Percentiles rank a stretch among this genome's conserved stretches.
phyloP scores from a whole-genome alignment of 2,329 filamentous ascomycete species.

The Alternaria arbusti region DNA sequence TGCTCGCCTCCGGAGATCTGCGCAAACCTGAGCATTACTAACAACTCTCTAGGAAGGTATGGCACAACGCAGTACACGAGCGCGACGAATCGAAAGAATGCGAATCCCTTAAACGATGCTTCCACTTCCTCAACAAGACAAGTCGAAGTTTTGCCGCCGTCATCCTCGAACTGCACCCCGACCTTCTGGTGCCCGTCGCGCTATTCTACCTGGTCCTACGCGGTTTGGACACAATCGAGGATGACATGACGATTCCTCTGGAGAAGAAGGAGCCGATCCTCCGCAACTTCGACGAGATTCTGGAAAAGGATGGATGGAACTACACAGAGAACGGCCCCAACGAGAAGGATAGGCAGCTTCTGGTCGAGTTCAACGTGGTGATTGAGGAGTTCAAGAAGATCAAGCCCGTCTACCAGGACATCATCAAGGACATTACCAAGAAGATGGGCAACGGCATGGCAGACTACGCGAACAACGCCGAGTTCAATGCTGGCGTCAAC shows the following conservation, averaged over 20 bases:
- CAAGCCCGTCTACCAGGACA: slow-evolving; percentile 80
- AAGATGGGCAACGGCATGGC: slow-evolving; percentile 99
- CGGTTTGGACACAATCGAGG: slow-evolving; percentile 96
- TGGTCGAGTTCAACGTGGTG: slow-evolving; percentile 90
- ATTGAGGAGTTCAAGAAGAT: slow-evolving; percentile 86
- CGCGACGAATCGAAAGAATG: slow-evolving; percentile 79
- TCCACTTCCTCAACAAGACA: slow-evolving; percentile 82
- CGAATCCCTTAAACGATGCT: slow-evolving; percentile 78
- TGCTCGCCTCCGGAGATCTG: not conserved
- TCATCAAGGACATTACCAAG: slow-evolving; percentile 90
- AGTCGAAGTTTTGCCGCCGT: slow-evolving; percentile 93
- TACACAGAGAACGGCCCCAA: slow-evolving; percentile 84
- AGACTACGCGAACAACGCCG: slow-evolving; percentile 86
- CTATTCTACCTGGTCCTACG: slow-evolving; percentile 94
- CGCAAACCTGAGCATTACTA: slow-evolving; percentile 8
- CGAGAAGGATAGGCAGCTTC: slow-evolving; percentile 91
- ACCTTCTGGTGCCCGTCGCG: slow-evolving; percentile 85
- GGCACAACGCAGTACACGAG: slow-evolving; percentile 92
- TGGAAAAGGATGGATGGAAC: slow-evolving; percentile 88
- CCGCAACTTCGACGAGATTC: slow-evolving; percentile 77
- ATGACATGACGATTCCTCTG: slow-evolving; percentile 91
- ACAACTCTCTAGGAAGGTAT: slow-evolving; percentile 76
- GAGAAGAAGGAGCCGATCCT: slow-evolving; percentile 85
- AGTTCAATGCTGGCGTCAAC: slow-evolving; percentile 82
- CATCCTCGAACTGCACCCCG: slow-evolving; percentile 93